A percentile compares a stretch with the other conserved stretches of the same genome.
These are phyloP conservation scores for Nelumbo lutea DNA, from an alignment of 164 flowering plant species.

Conservation along the genomic window DNA sequence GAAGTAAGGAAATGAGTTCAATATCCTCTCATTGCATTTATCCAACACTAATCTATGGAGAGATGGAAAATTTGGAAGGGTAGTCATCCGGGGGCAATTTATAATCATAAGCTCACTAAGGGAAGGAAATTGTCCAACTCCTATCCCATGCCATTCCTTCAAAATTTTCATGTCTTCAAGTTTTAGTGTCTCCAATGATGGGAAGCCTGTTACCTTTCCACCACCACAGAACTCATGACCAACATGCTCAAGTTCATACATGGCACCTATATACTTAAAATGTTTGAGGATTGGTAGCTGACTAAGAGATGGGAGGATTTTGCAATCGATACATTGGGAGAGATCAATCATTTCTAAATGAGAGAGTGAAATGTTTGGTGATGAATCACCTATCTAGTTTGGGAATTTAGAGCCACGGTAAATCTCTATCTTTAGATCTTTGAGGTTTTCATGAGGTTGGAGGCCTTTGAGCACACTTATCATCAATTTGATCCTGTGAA, in stretches of 20 bases:
- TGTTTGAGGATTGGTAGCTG: background rate
- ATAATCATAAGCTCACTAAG: constrained; percentile 4
- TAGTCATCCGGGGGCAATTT: background rate
- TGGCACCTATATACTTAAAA: constrained; percentile 1
- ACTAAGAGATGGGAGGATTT: constrained; percentile 1
- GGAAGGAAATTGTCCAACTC: constrained; percentile 8
- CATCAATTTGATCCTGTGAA: background rate
- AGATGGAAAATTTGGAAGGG: constrained; percentile 4
- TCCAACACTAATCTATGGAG: background rate
- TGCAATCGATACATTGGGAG: background rate
- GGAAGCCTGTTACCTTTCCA: constrained; percentile 2
- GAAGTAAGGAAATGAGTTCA: constrained; percentile 2
- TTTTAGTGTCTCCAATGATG: constrained; percentile 1
- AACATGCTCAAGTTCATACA: background rate
- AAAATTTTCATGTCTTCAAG: background rate
- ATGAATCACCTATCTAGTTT: constrained; percentile 4
- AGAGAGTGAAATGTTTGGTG: too few species aligned
- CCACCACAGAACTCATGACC: constrained; percentile 5
- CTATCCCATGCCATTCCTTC: constrained; percentile 9
- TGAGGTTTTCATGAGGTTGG: constrained; percentile 7
- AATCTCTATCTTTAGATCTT: too few species aligned
- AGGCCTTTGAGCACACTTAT: constrained; percentile 3
- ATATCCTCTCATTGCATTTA: constrained; percentile 2
- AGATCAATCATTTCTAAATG: background rate
- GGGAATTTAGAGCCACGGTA: background rate